Evolutionary conservation across 2,329 filamentous ascomycete genomes (phyloP).

Genomic region (Alternaria brassicae): DNA sequence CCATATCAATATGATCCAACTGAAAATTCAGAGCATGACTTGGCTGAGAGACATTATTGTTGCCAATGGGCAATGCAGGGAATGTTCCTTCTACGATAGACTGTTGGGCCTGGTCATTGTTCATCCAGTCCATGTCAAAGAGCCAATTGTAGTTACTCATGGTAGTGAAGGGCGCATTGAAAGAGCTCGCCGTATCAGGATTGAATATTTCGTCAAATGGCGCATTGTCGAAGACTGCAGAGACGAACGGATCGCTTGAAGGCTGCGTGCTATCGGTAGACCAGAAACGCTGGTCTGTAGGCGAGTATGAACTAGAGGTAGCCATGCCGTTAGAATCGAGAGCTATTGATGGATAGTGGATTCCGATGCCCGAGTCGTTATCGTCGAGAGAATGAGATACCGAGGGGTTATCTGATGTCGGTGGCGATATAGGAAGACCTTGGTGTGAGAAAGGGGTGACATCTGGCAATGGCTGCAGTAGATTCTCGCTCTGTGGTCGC

Average conservation of each 20-base stretch:
- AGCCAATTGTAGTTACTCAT: conserved; percentile 69
- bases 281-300: conserved; percentile 44
- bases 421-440: conserved; percentile 45
- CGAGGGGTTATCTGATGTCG: conserved; percentile 41
- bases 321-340: conserved; percentile 30
- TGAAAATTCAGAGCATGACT: conserved; percentile 36
- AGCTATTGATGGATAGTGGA: conserved; percentile 25
- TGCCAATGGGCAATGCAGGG: conserved; percentile 26
- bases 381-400: conserved; percentile 38
- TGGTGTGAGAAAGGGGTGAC: conserved; percentile 33
- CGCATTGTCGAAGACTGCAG: conserved; percentile 40
- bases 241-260: conserved; percentile 33
- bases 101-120: conserved; percentile 25
- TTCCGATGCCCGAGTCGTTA: conserved; percentile 37
- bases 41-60: conserved; percentile 24
- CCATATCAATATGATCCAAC: conserved; percentile 32
- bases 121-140: conserved; percentile 58
- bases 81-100: conserved; percentile 33
- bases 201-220: conserved; percentile 64
- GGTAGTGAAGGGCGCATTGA: conserved; percentile 71
- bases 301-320: conserved; percentile 30
- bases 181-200: conserved; percentile 68
- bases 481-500: conserved; percentile 13
- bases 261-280: conserved; percentile 39
- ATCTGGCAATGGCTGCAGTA: conserved; percentile 28